Conservation (phyloP, 176 grass and related monocot species). For the Neostapfia colusana region DNA sequence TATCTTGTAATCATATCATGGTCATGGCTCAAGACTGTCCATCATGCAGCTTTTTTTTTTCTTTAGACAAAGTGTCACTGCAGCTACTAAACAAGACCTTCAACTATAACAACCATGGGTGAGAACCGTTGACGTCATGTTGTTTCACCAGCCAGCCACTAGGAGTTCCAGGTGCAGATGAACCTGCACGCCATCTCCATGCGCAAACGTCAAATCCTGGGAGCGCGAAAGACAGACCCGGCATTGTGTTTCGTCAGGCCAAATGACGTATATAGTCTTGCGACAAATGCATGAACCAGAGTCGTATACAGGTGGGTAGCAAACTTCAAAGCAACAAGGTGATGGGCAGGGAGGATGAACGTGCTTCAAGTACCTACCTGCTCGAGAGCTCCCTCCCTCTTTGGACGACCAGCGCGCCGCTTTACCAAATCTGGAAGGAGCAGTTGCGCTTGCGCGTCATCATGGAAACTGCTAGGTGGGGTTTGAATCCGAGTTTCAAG, state of each 20-base stretch:
- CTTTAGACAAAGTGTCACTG: neutral
- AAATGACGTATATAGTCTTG: neutral
- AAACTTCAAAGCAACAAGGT: neutral
- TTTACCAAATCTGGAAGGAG: neutral
- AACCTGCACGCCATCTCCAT: neutral
- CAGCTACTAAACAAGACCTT: neutral
- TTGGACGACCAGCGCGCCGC: neutral
- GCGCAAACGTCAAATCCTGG: neutral
- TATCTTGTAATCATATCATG: too few species aligned
- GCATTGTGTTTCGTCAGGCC: neutral
- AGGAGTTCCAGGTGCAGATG: neutral
- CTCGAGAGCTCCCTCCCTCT: neutral
- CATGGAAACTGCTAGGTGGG: neutral
- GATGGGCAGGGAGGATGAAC: constrained; percentile 2
- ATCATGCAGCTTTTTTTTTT: too few species aligned
- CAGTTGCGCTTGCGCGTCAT: neutral
- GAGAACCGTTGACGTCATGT: neutral
- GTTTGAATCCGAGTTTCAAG: neutral
- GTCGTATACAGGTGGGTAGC: neutral
- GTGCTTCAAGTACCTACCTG: neutral
- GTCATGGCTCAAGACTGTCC: too few species aligned
- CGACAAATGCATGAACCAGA: constrained; percentile 31
- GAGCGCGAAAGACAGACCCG: neutral
- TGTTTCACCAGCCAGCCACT: neutral
- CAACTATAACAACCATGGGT: neutral